A percentile compares a stretch with the other conserved stretches of the same genome.
Evolutionary conservation across 306 rosid genomes (phyloP).

Genomic region (Senna tora): DNA sequence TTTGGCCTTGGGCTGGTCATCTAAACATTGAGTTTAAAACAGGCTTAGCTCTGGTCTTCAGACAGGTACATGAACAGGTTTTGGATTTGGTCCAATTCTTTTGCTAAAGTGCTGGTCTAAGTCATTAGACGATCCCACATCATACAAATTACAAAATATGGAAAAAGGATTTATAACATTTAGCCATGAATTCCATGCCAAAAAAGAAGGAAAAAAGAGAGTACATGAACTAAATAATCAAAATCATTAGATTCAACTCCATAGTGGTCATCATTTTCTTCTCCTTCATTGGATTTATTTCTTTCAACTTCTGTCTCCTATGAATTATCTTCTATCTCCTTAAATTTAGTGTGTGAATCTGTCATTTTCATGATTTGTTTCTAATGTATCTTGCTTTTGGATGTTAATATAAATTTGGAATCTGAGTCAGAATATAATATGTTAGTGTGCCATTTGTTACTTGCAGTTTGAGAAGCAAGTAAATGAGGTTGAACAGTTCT

Average conservation of each 20-base stretch:
- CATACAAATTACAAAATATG: background rate
- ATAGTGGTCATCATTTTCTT: background rate
- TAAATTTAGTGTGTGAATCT: background rate
- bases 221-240: background rate
- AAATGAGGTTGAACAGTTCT: slow-evolving; percentile 61
- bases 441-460: slow-evolving; percentile 29
- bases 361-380: background rate
- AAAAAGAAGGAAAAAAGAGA: background rate
- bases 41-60: background rate
- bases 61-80: background rate
- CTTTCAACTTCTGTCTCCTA: background rate
- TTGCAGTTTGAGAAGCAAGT: slow-evolving; percentile 74
- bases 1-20: background rate
- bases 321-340: background rate
- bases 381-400: background rate
- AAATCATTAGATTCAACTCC: background rate
- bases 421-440: slow-evolving; percentile 21
- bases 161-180: background rate
- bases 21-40: background rate
- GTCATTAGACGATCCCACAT: background rate
- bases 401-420: slow-evolving; percentile 21
- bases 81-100: background rate
- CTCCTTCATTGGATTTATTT: background rate
- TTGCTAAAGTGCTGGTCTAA: background rate
- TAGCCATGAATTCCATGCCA: background rate